Evolutionary conservation across 495 filamentous ascomycete species (phyloP).

Genomic region (Daldinia childiae): DNA sequence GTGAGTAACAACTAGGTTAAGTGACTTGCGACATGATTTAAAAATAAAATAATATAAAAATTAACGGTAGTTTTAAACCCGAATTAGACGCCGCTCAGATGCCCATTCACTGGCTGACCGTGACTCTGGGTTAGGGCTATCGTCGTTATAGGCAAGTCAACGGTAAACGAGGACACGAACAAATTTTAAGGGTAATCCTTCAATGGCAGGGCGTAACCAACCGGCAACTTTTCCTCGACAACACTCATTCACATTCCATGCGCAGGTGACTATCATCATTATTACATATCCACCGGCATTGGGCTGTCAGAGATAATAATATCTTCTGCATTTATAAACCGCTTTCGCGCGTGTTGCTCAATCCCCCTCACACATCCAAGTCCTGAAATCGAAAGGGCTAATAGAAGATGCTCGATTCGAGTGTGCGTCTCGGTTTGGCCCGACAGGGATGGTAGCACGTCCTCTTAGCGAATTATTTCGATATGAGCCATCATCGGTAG

Average conservation of each 20-base stretch:
- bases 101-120: neutral
- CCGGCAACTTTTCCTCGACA: neutral
- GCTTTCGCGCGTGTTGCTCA: neutral
- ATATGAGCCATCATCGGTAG: slow-evolving; percentile 16
- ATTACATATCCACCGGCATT: slow-evolving; percentile 2
- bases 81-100: neutral
- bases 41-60: too few species aligned
- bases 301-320: neutral
- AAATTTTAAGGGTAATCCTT: slow-evolving; percentile 31
- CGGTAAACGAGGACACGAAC: slow-evolving; percentile 24
- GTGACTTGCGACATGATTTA: slow-evolving; percentile 6
- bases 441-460: slow-evolving; percentile 39
- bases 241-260: neutral
- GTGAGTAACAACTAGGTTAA: neutral
- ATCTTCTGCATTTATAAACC: neutral
- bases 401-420: slow-evolving; percentile 20
- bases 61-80: slow-evolving; percentile 14
- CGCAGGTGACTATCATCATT: neutral
- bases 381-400: neutral
- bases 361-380: neutral
- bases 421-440: neutral
- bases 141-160: slow-evolving; percentile 11
- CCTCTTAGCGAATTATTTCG: slow-evolving; percentile 34
- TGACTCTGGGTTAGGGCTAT: slow-evolving; percentile 9
- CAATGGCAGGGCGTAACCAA: slow-evolving; percentile 9